Conservation (phyloP, 2,329 filamentous ascomycete genomes). For the Fusarium irregulare region DNA sequence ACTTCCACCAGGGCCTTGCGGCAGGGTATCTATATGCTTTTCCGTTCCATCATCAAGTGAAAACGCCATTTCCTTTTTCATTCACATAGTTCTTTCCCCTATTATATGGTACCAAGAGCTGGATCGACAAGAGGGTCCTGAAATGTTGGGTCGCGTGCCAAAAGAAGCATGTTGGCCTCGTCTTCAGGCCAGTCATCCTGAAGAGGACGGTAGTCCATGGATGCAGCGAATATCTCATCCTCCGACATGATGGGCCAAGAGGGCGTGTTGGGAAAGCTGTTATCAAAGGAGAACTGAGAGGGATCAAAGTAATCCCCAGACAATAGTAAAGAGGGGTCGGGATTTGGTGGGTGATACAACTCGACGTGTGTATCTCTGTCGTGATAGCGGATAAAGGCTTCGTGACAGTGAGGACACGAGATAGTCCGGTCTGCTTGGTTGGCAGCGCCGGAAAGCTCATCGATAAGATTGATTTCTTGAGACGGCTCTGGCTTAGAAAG, state of each 20-base stretch:
- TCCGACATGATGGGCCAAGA: constrained; percentile 44
- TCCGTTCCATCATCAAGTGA: constrained; percentile 1
- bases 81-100: not conserved
- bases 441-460: constrained; percentile 57
- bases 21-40: constrained; percentile 43
- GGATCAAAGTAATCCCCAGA: constrained; percentile 35
- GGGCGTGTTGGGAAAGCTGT: constrained; percentile 24
- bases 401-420: constrained; percentile 58
- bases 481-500: constrained; percentile 38
- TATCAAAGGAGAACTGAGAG: constrained; percentile 38
- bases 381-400: constrained; percentile 62
- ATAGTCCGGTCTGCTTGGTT: constrained; percentile 57
- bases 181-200: constrained; percentile 58
- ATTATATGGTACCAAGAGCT: constrained; percentile 39
- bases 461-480: constrained; percentile 50
- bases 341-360: constrained; percentile 42
- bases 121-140: constrained; percentile 50
- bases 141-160: constrained; percentile 48
- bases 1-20: constrained; percentile 30
- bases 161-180: constrained; percentile 57
- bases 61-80: constrained; percentile 11
- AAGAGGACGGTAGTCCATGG: constrained; percentile 48
- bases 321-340: constrained; percentile 43
- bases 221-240: constrained; percentile 52
- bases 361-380: constrained; percentile 62